Percentiles rank a stretch among this genome's conserved stretches.
Evolutionary conservation across 305 asterid genomes (phyloP).

Genomic region (Fraxinus albicans): DNA sequence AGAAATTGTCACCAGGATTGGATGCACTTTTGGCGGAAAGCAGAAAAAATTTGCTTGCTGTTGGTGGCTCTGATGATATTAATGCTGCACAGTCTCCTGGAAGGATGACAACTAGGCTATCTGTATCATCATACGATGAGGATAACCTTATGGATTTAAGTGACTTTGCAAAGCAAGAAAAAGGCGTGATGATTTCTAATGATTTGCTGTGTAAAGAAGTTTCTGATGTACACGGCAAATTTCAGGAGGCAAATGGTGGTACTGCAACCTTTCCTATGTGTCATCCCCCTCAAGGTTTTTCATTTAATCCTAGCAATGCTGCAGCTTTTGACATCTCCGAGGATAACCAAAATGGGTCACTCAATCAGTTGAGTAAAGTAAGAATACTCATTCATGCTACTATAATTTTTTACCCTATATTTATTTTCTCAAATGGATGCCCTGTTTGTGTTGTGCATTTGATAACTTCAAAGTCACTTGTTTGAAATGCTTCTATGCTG

Average conservation of each 20-base stretch:
- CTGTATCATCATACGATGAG: constrained; percentile 33
- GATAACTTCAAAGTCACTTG: constrained; percentile 5
- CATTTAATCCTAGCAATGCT: constrained; percentile 34
- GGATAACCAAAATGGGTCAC: constrained; percentile 36
- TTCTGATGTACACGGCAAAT: constrained; percentile 36
- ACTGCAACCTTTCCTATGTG: constrained; percentile 21
- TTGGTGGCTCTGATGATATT: constrained; percentile 41
- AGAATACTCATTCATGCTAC: constrained; percentile 28
- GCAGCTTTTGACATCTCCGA: constrained; percentile 34
- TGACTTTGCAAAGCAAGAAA: constrained; percentile 30
- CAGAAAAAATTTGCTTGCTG: constrained; percentile 38
- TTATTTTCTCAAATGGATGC: constrained; percentile 20
- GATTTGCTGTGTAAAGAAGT: constrained; percentile 34
- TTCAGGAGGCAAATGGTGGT: constrained; percentile 37
- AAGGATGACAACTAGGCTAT: constrained; percentile 26
- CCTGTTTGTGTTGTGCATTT: constrained; percentile 21
- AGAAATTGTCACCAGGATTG: constrained; percentile 63
- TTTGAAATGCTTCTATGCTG: constrained; percentile 11
- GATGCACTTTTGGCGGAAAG: constrained; percentile 71
- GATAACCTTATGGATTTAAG: constrained; percentile 25
- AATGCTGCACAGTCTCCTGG: constrained; percentile 39
- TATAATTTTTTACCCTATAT: neutral
- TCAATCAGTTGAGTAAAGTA: constrained; percentile 48
- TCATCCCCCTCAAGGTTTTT: constrained; percentile 29
- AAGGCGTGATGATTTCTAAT: constrained; percentile 15